Evolutionary conservation across 371 early-diverging fungal genomes (phyloP), one percentile per base, ranked within the genome.

Genomic region (Zopfochytrium polystomum): DNA sequence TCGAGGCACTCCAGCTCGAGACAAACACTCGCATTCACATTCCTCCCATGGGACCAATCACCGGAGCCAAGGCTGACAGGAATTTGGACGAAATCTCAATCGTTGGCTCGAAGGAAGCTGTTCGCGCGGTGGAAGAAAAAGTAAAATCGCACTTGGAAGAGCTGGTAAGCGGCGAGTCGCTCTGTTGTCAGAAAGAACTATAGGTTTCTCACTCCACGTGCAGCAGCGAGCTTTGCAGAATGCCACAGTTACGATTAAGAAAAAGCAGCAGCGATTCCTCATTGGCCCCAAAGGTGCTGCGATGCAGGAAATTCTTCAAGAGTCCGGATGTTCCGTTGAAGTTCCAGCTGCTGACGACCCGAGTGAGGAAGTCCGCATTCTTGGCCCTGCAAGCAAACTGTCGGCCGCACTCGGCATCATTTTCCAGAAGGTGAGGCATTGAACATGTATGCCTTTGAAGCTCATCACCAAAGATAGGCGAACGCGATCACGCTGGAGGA

Each of bases 251-350:
- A 74, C 76, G 38, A 79, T 94, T 44, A 89, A 91, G 51, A 92
- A 93, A 80, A 85, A 87, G 54, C 91, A 92, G 73, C 96, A 95
- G 76, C 87, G 88, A 52, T 91, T 91, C 69, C 77, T 97, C 29
- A 78, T 91, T 27, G 96, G 96, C 29, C 81, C 85, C 58, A 86
- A 88, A 65, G 94, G 91, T 35, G 73, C 82, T 30, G 81, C 76
- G 26, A 78, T 96, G 52, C 78, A 81, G 55, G 91, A 92, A 55
- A 88, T 96, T 53, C 73, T 90, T 47, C 84, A 81, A 34, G 77
- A 81, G 3, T 90, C 92, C 33, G 92, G 80, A 9, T 96, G 96
- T 80, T 80, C 82, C 35, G 85, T 96, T 32, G 86, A 85, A 50
- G 74, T 94, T 27, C 90, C 95, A 4, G 61, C 86, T 15, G 65